Evolutionary conservation across 306 rosid species (phyloP).

Genomic region (Inga leiocalycina): DNA sequence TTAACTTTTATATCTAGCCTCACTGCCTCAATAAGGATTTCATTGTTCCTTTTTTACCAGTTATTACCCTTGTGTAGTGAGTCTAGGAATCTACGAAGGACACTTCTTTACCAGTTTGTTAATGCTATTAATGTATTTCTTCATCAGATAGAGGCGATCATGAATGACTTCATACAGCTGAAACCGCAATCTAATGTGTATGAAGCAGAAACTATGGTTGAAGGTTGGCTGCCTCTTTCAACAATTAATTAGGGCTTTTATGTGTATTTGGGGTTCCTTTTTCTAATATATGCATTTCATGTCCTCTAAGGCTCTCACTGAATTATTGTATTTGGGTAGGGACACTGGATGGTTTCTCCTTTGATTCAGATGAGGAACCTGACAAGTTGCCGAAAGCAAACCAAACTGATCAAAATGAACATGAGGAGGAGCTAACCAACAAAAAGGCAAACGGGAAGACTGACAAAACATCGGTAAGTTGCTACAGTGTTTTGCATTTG

Average conservation of each 20-base stretch:
- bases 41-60: background rate
- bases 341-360: slow-evolving; percentile 90
- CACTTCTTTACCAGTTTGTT: background rate
- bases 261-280: slow-evolving; percentile 26
- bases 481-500: slow-evolving; percentile 23
- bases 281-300: slow-evolving; percentile 4
- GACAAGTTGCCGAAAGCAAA: slow-evolving; percentile 62
- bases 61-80: slow-evolving; percentile 4
- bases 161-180: slow-evolving; percentile 95
- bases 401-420: slow-evolving; percentile 59
- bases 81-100: background rate
- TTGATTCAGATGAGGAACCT: slow-evolving; percentile 92
- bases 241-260: slow-evolving; percentile 19
- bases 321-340: slow-evolving; percentile 55
- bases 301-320: slow-evolving; percentile 19
- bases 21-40: background rate
- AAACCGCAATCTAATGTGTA: slow-evolving; percentile 74
- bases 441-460: slow-evolving; percentile 61
- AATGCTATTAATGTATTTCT: slow-evolving; percentile 36
- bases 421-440: slow-evolving; percentile 54
- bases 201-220: slow-evolving; percentile 98
- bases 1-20: background rate
- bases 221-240: slow-evolving; percentile 59
- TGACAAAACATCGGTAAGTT: slow-evolving; percentile 70
- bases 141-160: slow-evolving; percentile 85